Evolutionary conservation across 1,139 yeast genomes (phyloP).

Genomic region (Yamadazyma siamensis): DNA sequence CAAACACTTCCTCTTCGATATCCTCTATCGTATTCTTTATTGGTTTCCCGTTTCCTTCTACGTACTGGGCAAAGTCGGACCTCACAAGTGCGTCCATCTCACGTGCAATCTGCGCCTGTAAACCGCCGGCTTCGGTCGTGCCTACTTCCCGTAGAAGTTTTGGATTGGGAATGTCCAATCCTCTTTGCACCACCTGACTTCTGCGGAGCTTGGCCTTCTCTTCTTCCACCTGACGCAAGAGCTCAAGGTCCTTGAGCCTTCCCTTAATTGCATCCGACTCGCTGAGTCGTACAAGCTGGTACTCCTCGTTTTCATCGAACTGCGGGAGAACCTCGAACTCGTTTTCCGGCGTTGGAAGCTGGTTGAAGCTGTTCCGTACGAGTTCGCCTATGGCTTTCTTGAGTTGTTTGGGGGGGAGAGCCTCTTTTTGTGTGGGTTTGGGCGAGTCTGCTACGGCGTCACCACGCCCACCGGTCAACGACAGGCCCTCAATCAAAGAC

Average conservation of each 20-base stretch:
- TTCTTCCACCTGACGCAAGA: constrained; percentile 25
- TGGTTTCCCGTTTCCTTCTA: constrained; percentile 20
- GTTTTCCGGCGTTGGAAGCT: constrained; percentile 30
- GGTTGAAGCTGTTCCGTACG: constrained; percentile 16
- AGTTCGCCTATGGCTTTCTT: constrained; percentile 15
- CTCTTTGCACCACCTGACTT: constrained; percentile 50
- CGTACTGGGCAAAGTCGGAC: constrained; percentile 45
- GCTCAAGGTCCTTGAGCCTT: constrained; percentile 20
- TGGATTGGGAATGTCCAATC: constrained; percentile 49
- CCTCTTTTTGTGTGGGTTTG: background rate
- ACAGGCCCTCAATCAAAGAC: constrained; percentile 11
- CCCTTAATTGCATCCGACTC: constrained; percentile 20
- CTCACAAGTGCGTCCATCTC: constrained; percentile 39
- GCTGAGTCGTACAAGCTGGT: constrained; percentile 12
- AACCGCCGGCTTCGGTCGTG: constrained; percentile 3
- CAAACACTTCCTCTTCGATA: constrained; percentile 32
- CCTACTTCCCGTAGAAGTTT: constrained; percentile 8
- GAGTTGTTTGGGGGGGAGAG: constrained; percentile 11
- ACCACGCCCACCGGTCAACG: background rate
- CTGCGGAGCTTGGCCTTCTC: constrained; percentile 31
- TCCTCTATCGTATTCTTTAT: constrained; percentile 35
- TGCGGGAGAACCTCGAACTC: constrained; percentile 25
- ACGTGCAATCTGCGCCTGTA: constrained; percentile 25
- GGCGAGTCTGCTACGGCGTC: background rate
- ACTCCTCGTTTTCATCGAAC: constrained; percentile 21